These are phyloP conservation scores for Botrytis porri DNA, from an alignment of 2,329 filamentous ascomycete genomes.

Conservation along the genomic window DNA sequence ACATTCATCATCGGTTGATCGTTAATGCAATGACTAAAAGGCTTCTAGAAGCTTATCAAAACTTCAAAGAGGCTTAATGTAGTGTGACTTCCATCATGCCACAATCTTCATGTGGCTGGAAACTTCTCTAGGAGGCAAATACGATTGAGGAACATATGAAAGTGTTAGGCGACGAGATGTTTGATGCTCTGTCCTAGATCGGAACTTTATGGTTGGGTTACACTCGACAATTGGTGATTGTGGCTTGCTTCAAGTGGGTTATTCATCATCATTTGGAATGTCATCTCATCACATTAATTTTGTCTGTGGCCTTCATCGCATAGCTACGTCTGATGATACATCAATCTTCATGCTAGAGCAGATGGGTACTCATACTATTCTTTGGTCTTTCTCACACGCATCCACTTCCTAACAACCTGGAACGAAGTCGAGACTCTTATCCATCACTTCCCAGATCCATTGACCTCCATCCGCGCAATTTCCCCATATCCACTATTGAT, in stretches of 20 bases:
- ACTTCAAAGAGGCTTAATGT: background rate
- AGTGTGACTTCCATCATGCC: background rate
- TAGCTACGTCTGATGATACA: background rate
- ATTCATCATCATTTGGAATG: background rate
- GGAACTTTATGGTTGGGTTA: background rate
- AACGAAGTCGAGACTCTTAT: background rate
- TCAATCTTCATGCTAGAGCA: background rate
- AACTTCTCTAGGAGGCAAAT: background rate
- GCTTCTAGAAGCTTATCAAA: conserved; percentile 3
- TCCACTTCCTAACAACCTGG: background rate
- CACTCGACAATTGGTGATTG: background rate
- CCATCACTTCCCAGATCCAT: background rate
- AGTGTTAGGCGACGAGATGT: background rate
- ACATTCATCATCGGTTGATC: background rate
- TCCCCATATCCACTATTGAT: background rate
- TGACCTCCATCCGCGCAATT: background rate
- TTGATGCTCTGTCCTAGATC: background rate
- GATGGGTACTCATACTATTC: background rate
- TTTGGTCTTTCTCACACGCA: background rate
- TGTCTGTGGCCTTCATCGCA: background rate
- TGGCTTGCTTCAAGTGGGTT: background rate
- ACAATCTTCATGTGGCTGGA: background rate
- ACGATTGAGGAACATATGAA: background rate
- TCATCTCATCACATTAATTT: background rate
- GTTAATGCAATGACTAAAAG: background rate